Conservation (phyloP, 129 eudicot species). For the Mikania micrantha region DNA sequence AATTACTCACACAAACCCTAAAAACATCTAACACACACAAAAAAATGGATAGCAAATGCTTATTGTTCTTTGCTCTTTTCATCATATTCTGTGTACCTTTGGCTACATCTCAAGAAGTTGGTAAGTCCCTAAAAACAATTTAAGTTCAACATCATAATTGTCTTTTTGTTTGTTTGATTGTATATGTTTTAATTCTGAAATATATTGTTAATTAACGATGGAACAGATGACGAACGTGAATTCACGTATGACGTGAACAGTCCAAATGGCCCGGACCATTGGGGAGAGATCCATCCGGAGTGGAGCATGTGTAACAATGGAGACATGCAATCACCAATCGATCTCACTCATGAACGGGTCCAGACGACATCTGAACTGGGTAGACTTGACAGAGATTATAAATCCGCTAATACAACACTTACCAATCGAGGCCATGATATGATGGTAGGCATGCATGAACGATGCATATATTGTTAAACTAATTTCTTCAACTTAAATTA, state of each 20-base stretch:
- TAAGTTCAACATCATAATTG: not conserved
- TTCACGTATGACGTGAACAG: conserved; percentile 27
- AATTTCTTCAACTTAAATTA: not conserved
- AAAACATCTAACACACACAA: not conserved
- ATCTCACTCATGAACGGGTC: conserved; percentile 35
- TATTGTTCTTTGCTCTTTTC: conserved; percentile 16
- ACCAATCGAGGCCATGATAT: conserved; percentile 62
- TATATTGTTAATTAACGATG: not conserved
- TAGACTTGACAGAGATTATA: conserved; percentile 35
- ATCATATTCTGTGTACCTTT: conserved; percentile 9
- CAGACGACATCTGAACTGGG: conserved; percentile 29
- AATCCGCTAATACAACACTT: conserved; percentile 50
- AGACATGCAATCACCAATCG: conserved; percentile 63
- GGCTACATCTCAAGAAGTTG: conserved; percentile 40
- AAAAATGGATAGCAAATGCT: conserved; percentile 17
- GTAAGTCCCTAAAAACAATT: conserved; percentile 21
- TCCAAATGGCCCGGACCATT: conserved; percentile 37
- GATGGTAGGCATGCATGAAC: conserved; percentile 25
- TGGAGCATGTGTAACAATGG: conserved; percentile 49
- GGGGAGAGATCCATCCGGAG: conserved; percentile 48
- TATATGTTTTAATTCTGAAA: not conserved
- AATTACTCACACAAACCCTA: conserved; percentile 5
- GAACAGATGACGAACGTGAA: conserved; percentile 48
- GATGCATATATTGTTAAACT: too few relatives aligned
- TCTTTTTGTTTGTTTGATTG: too few relatives aligned